These are phyloP conservation scores for Entonaema liquescens DNA, from an alignment of 495 filamentous ascomycete genomes.

Conservation along the genomic window DNA sequence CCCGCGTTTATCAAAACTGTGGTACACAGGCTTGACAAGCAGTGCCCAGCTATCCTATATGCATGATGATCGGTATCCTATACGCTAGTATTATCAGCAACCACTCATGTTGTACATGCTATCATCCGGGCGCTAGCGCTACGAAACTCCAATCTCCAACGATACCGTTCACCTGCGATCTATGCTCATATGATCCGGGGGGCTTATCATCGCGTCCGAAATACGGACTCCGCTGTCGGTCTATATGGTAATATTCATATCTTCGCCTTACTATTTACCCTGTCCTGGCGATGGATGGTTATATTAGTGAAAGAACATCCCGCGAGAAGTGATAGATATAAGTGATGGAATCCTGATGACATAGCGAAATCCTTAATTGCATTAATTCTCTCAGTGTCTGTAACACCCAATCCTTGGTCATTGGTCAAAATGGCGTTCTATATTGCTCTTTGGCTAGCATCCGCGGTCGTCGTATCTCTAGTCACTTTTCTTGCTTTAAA, in stretches of 20 bases:
- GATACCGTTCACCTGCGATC: conserved; percentile 5
- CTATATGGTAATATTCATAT: conserved; percentile 6
- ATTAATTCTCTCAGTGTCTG: neutral
- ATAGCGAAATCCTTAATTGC: neutral
- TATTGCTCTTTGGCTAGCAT: conserved; percentile 28
- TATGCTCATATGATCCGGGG: neutral
- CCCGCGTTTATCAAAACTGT: conserved; percentile 22
- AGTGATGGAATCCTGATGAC: conserved; percentile 2
- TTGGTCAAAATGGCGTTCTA: conserved; percentile 13
- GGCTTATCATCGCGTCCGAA: conserved; percentile 32
- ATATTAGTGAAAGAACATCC: conserved; percentile 16
- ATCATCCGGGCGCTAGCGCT: conserved; percentile 35
- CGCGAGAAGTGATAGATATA: neutral
- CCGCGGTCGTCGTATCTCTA: conserved; percentile 32
- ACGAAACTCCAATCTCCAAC: conserved; percentile 24
- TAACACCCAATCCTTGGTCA: neutral
- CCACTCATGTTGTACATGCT: conserved; percentile 39
- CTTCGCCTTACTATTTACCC: neutral
- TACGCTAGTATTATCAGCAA: conserved; percentile 44
- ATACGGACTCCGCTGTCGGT: conserved; percentile 41
- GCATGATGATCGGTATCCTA: conserved; percentile 29
- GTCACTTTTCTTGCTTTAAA: conserved; percentile 42
- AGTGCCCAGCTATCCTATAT: conserved; percentile 14
- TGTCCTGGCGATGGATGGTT: conserved; percentile 3
- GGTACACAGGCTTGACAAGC: conserved; percentile 14